phyloP scores from a whole-genome alignment of 345 rosid species.

The Aethionema arabicum region DNA sequence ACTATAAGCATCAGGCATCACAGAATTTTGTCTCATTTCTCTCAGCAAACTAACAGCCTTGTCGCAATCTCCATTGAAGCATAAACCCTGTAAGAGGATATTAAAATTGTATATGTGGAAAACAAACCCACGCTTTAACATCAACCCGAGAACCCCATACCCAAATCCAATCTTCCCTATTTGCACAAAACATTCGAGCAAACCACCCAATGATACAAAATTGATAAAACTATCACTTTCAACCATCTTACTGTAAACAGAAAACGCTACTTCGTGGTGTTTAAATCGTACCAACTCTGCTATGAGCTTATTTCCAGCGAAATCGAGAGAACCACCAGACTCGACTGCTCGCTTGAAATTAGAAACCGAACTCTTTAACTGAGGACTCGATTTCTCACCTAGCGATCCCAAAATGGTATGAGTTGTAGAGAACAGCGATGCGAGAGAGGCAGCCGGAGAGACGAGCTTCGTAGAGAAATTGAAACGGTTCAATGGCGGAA shows the following conservation, averaged over 20 bases:
- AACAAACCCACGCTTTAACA: too few species aligned
- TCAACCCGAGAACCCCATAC: too few species aligned
- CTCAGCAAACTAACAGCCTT: too few species aligned
- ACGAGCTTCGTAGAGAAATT: too few species aligned
- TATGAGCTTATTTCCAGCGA: neutral
- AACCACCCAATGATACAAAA: constrained; percentile 44
- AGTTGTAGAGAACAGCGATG: constrained; percentile 21
- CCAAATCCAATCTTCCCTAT: too few species aligned
- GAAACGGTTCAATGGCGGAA: too few species aligned
- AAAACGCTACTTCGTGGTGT: constrained; percentile 42
- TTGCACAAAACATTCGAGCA: constrained; percentile 28
- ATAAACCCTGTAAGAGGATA: too few species aligned
- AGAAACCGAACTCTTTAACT: neutral
- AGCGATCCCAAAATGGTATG: constrained; percentile 39
- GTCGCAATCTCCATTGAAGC: too few species aligned
- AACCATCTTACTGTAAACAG: constrained; percentile 29
- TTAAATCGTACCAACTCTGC: constrained; percentile 5
- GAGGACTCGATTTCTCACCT: constrained; percentile 36
- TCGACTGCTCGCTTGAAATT: constrained; percentile 33
- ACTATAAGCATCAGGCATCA: too few species aligned
- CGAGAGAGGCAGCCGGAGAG: too few species aligned
- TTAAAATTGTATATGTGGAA: too few species aligned
- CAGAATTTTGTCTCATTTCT: too few species aligned
- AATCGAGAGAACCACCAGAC: constrained; percentile 35
- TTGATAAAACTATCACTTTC: constrained; percentile 26